Evolutionary conservation across 2,329 filamentous ascomycete genomes (phyloP).

Genomic region (Orbilia brochopaga): DNA sequence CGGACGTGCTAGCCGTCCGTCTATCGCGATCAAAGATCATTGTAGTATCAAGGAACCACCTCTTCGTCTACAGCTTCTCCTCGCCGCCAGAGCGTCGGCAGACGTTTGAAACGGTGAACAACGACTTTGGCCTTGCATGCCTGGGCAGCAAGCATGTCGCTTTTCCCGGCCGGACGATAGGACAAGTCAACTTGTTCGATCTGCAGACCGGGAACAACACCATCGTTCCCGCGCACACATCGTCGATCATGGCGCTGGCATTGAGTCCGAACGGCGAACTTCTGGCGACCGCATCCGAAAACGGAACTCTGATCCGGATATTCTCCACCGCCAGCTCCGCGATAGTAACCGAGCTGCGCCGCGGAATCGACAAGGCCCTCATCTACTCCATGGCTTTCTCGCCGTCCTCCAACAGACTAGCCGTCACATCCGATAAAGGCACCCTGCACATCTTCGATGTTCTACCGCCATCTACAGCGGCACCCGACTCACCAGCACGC

Average conservation of each 20-base stretch:
- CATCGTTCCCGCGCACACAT: slow-evolving; percentile 89
- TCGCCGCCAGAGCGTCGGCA: slow-evolving; percentile 73
- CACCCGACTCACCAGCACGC: slow-evolving; percentile 35
- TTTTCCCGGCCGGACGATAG: slow-evolving; percentile 84
- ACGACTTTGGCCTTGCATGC: slow-evolving; percentile 79
- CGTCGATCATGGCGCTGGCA: slow-evolving; percentile 76
- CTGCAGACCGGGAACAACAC: slow-evolving; percentile 79
- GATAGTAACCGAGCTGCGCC: slow-evolving; percentile 79
- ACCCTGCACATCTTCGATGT: slow-evolving; percentile 94
- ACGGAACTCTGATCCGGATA: slow-evolving; percentile 85
- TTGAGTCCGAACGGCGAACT: slow-evolving; percentile 80
- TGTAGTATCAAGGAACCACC: slow-evolving; percentile 79
- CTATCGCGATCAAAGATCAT: slow-evolving; percentile 77
- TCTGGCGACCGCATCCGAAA: slow-evolving; percentile 88
- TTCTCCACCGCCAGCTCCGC: slow-evolving; percentile 82
- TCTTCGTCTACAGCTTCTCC: slow-evolving; percentile 80
- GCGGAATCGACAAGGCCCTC: slow-evolving; percentile 84
- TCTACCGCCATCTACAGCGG: slow-evolving; percentile 50
- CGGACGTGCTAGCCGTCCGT: slow-evolving; percentile 78
- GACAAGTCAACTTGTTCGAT: slow-evolving; percentile 88
- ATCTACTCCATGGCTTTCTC: slow-evolving; percentile 90
- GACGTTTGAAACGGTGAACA: slow-evolving; percentile 84
- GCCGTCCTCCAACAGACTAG: slow-evolving; percentile 77
- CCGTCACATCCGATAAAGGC: slow-evolving; percentile 94
- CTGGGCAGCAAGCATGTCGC: slow-evolving; percentile 75